phyloP scores from a whole-genome alignment of 495 filamentous ascomycete species.

The Peziza echinospora region DNA sequence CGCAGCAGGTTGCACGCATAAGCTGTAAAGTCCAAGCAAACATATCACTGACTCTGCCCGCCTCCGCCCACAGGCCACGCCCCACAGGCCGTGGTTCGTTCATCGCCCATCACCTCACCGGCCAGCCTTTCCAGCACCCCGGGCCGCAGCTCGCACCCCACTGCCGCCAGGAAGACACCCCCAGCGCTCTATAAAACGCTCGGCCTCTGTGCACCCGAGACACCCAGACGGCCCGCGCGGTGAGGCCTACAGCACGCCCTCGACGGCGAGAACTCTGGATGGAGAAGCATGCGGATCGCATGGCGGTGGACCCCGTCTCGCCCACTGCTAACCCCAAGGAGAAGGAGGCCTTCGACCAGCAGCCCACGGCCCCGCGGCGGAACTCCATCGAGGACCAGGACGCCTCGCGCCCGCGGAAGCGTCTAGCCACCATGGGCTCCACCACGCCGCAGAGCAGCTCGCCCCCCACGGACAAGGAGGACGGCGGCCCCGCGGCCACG shows the following conservation, averaged over 20 bases:
- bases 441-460: constrained; percentile 10
- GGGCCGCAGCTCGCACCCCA: background rate
- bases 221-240: no score
- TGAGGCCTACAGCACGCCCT: no score
- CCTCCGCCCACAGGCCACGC: no score
- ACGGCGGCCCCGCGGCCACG: background rate
- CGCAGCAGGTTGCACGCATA: no score
- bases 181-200: no score
- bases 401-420: constrained; percentile 16
- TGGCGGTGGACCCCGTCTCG: constrained; percentile 19
- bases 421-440: constrained; percentile 18
- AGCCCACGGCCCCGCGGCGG: constrained; percentile 16
- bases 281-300: constrained; percentile 19
- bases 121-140: constrained; percentile 1
- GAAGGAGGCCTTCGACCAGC: constrained; percentile 19
- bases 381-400: constrained; percentile 21
- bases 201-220: no score
- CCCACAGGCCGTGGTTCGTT: no score
- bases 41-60: no score
- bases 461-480: background rate
- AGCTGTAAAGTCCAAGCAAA: no score
- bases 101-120: no score
- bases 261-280: constrained; percentile 12
- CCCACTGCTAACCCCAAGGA: constrained; percentile 12
- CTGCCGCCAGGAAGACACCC: no score